Evolutionary conservation across 73 alveolate species (phyloP).

Genomic region (Tetrahymena elliotti): DNA sequence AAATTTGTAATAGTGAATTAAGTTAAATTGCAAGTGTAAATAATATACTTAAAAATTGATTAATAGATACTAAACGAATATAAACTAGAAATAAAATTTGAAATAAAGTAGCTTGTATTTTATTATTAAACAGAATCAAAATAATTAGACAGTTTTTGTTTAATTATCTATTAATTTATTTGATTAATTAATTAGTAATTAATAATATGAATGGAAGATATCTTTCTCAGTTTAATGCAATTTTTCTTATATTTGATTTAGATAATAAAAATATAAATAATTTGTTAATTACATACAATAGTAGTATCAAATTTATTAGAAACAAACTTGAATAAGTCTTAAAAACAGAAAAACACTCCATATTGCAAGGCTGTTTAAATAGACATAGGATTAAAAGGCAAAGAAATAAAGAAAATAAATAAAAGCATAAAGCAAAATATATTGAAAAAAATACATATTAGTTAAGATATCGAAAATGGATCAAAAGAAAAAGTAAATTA

Average conservation of each 20-base stretch:
- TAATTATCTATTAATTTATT: neutral
- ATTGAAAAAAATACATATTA: too few species aligned
- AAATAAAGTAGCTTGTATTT: neutral
- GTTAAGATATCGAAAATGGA: neutral
- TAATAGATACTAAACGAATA: too few species aligned
- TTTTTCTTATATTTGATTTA: neutral
- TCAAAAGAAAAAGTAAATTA: neutral
- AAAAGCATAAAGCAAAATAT: neutral
- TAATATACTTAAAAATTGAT: too few species aligned
- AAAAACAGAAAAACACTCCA: neutral
- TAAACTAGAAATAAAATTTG: neutral
- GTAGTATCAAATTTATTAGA: neutral
- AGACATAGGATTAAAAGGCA: neutral
- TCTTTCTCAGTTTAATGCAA: neutral
- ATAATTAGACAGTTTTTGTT: neutral
- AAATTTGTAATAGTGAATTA: too few species aligned
- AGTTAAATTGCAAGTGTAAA: too few species aligned
- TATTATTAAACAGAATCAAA: neutral
- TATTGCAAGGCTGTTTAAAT: neutral
- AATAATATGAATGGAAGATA: neutral
- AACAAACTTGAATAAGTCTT: neutral
- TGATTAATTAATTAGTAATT: neutral
- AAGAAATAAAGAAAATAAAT: neutral
- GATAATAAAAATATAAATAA: neutral
- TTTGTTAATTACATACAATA: neutral